Percentiles rank a stretch among this genome's conserved stretches.
Evolutionary conservation across 2,329 filamentous ascomycete genomes (phyloP).

Genomic region (Helminthosporium solani): DNA sequence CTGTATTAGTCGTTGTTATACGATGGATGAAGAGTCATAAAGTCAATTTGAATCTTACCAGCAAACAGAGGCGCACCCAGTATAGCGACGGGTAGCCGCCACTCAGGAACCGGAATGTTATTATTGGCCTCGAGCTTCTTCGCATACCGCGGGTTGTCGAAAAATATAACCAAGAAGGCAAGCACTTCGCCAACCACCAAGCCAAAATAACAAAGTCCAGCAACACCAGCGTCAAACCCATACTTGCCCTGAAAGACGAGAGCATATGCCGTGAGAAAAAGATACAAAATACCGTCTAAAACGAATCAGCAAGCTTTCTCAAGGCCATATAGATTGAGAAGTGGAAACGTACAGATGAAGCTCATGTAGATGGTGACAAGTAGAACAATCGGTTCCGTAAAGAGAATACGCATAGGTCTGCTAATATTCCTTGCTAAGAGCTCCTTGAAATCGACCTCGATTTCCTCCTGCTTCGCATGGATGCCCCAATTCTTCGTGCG

Average conservation of each 20-base stretch:
- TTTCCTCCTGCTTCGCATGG: conserved; percentile 59
- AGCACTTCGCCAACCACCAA: conserved; percentile 74
- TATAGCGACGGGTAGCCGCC: conserved; percentile 58
- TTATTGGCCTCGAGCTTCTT: conserved; percentile 46
- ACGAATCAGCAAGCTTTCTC: conserved; percentile 4
- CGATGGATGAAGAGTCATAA: no score
- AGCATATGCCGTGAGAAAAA: conserved; percentile 82
- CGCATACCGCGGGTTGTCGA: conserved; percentile 66
- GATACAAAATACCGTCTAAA: conserved; percentile 71
- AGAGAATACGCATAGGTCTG: conserved; percentile 51
- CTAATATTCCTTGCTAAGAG: conserved; percentile 55
- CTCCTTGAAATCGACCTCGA: conserved; percentile 54
- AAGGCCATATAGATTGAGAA: background rate
- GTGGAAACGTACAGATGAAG: conserved; percentile 36
- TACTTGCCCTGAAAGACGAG: conserved; percentile 75
- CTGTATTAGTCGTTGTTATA: no score
- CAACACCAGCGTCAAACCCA: conserved; percentile 66
- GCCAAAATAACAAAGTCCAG: conserved; percentile 81
- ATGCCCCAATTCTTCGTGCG: conserved; percentile 62
- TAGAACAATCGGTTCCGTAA: conserved; percentile 53
- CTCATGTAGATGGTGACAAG: conserved; percentile 50
- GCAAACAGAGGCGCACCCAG: conserved; percentile 51
- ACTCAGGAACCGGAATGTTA: conserved; percentile 57
- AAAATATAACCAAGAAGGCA: conserved; percentile 64
- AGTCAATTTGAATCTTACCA: conserved; percentile 12